phyloP scores from a whole-genome alignment of 495 filamentous ascomycete species.

The Penicillium robsamsonii region DNA sequence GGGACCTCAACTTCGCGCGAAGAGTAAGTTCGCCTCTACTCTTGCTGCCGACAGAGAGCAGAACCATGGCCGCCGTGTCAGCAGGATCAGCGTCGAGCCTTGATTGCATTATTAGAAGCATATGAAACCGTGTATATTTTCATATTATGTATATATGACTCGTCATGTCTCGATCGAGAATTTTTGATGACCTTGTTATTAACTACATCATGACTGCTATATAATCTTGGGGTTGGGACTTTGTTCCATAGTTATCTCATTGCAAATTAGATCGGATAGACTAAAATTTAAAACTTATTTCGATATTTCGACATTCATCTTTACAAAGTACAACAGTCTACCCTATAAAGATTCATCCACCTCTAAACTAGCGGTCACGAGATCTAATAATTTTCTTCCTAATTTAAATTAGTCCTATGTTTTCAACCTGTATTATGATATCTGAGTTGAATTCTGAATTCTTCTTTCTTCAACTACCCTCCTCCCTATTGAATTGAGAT shows the following conservation, averaged over 20 bases:
- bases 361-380: too few species aligned
- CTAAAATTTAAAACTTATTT: background rate
- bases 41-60: conserved; percentile 28
- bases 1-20: conserved; percentile 43
- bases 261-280: background rate
- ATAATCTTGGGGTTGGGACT: background rate
- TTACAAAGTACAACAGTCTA: too few species aligned
- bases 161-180: background rate
- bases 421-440: too few species aligned
- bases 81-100: conserved; percentile 17
- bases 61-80: conserved; percentile 32
- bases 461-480: too few species aligned
- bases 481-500: too few species aligned
- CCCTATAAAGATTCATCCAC: too few species aligned
- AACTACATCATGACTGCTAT: background rate
- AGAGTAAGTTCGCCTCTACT: conserved; percentile 46
- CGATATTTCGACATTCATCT: background rate
- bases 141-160: conserved; percentile 11
- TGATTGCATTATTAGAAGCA: background rate
- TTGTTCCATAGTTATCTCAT: background rate
- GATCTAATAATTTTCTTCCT: too few species aligned
- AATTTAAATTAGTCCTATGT: too few species aligned
- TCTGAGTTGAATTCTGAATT: too few species aligned
- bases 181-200: background rate
- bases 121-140: background rate